Conservation (phyloP, 768 basidiomycete species). For the Dacryopinax primogenitus region DNA sequence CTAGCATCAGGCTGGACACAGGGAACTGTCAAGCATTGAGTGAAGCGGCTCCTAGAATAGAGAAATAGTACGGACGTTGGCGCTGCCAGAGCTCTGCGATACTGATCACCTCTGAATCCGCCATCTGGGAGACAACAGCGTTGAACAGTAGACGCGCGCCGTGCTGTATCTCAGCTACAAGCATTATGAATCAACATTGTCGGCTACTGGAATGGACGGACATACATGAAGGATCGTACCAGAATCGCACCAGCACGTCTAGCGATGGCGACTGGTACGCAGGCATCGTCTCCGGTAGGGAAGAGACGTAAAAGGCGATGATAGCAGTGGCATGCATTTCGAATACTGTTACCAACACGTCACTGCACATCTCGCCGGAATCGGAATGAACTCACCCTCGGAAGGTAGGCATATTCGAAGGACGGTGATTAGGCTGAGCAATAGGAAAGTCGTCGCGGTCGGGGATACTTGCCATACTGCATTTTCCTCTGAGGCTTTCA, state of each 20-base stretch:
- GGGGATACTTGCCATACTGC: constrained; percentile 64
- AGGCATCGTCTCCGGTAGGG: constrained; percentile 44
- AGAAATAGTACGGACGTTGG: constrained; percentile 35
- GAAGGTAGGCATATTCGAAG: constrained; percentile 61
- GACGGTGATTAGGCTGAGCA: constrained; percentile 51
- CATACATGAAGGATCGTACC: constrained; percentile 65
- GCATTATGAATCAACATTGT: neutral
- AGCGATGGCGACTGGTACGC: constrained; percentile 57
- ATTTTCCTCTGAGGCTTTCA: constrained; percentile 27
- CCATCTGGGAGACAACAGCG: constrained; percentile 49
- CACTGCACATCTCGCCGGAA: neutral
- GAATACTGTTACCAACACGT: constrained; percentile 37
- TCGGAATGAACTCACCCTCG: constrained; percentile 38
- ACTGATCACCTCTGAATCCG: constrained; percentile 50
- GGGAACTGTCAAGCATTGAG: constrained; percentile 37
- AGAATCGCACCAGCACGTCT: constrained; percentile 55
- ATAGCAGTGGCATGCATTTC: constrained; percentile 58
- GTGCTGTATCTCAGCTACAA: constrained; percentile 56
- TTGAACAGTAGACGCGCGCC: constrained; percentile 71
- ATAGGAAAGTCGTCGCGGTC: constrained; percentile 53
- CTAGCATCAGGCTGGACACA: constrained; percentile 47
- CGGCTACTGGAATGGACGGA: constrained; percentile 1
- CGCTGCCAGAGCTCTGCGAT: constrained; percentile 54
- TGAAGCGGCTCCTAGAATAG: neutral
- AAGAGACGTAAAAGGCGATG: constrained; percentile 67